phyloP scores from a whole-genome alignment of 345 rosid species.

The Citropsis articulata region DNA sequence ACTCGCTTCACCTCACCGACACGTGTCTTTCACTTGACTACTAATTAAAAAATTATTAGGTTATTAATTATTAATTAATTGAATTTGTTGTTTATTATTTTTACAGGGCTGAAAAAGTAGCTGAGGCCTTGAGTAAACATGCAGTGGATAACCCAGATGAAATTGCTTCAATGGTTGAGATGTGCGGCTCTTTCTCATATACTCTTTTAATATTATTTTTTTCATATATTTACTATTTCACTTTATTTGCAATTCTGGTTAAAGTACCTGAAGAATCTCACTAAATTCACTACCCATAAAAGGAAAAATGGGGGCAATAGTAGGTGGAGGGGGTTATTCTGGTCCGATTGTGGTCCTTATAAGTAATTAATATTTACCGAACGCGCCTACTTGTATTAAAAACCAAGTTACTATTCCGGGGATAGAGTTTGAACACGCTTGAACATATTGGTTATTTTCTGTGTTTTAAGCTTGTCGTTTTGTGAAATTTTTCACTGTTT shows the following conservation, averaged over 20 bases:
- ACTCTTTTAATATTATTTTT: background rate
- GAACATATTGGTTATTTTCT: background rate
- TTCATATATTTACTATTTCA: background rate
- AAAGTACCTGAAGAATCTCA: background rate
- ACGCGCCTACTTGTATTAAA: background rate
- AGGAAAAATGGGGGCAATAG: background rate
- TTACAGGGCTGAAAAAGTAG: constrained; percentile 28
- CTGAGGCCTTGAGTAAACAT: constrained; percentile 44
- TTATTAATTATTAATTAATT: background rate
- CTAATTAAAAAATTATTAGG: background rate
- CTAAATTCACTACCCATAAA: background rate
- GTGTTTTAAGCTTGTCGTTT: constrained; percentile 7
- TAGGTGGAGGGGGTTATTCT: background rate
- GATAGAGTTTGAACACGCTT: background rate
- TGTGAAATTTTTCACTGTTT: background rate
- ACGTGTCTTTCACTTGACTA: constrained; percentile 6
- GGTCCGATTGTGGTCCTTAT: background rate
- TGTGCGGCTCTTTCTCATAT: constrained; percentile 36
- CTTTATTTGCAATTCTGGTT: background rate
- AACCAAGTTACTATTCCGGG: background rate
- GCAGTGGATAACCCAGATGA: constrained; percentile 77
- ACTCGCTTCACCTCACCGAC: background rate
- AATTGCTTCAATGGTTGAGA: constrained; percentile 53
- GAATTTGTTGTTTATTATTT: background rate
- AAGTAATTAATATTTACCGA: background rate